Evolutionary conservation across 2,329 filamentous ascomycete species (phyloP), one percentile per base, ranked within the genome.

Genomic region (Chaetoscypha palmicola): DNA sequence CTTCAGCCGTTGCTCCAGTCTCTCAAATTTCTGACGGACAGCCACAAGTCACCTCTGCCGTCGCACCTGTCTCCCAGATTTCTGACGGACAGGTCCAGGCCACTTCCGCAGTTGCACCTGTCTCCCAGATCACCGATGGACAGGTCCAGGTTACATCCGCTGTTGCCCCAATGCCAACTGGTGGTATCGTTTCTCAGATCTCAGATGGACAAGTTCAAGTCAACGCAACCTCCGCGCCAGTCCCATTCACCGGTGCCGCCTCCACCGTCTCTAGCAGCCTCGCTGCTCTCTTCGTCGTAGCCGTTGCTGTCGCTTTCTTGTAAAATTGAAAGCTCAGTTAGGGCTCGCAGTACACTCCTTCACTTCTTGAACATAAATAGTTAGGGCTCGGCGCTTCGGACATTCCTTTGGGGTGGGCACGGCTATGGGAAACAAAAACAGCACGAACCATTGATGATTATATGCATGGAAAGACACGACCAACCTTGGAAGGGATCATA

Each of bases 111-210:
- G 34, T 30, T 19, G 44, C 38, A 12, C 45, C 48, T 7, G 37
- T 62, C 33, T 41, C 50, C 19, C 54, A 62, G 37, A 59, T 64
- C 37, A 42, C 47, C 30, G 62, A 57, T 16, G 65, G 67, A 17
- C 69, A 80, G 54, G 62, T 76, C 39, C 72, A 79, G 47, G 68
- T 61, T 17, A 66, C 67, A 49, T 70, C 68, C 2, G 69, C 67
- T 2, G 69, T 67, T 0, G 39, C 28, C 45, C 17, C 26, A 33
- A 16, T 7, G 5, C 38, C 16, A 33, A 34, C 19, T 24, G 30
- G 38, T 23, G 26, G 38, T n/a, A 38, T 38, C 14, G 48, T 61
- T n/a, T 51, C 46, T 21, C 59, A 63, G 40, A 56, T 59, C 41
- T 23, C 47, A 4, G 62, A 64, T 46, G 62, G 61, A 16, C 62